Percentiles rank a stretch among this genome's conserved stretches.
Conservation (phyloP, 208 protist genomes). For the Trypanosoma conorhini region DNA sequence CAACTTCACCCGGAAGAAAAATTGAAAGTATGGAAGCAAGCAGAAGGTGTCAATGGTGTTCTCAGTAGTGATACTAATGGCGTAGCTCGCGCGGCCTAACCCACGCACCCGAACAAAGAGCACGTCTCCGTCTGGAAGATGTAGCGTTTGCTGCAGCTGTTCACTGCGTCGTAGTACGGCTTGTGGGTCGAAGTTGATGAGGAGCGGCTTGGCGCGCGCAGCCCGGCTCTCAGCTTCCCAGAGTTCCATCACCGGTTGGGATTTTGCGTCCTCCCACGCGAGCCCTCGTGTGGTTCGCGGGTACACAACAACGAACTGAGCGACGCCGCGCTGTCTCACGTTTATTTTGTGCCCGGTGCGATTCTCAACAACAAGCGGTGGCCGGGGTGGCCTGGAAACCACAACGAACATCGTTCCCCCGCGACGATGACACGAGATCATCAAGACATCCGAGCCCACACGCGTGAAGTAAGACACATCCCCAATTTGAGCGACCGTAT, state of each 20-base stretch:
- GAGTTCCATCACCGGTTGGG: constrained; percentile 34
- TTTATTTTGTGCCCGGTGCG: constrained; percentile 55
- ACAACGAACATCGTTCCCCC: constrained; percentile 60
- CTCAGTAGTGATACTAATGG: constrained; percentile 72
- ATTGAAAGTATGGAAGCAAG: constrained; percentile 63
- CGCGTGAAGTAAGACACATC: constrained; percentile 42
- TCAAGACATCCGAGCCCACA: constrained; percentile 48
- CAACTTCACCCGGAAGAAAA: constrained; percentile 48
- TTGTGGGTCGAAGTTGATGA: constrained; percentile 71
- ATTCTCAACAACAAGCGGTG: constrained; percentile 79
- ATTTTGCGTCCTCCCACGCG: constrained; percentile 54
- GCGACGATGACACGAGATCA: constrained; percentile 39
- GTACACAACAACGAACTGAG: constrained; percentile 40
- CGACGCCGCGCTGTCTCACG: constrained; percentile 43
- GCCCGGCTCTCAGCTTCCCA: constrained; percentile 25
- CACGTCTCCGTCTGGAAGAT: constrained; percentile 37
- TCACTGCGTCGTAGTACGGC: constrained; percentile 28
- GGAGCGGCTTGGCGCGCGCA: constrained; percentile 7
- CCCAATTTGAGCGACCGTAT: constrained; percentile 33
- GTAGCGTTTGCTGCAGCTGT: constrained; percentile 36
- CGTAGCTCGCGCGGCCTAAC: constrained; percentile 63
- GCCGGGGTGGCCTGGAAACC: constrained; percentile 41
- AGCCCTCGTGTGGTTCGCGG: constrained; percentile 57
- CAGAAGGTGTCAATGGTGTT: constrained; percentile 61
- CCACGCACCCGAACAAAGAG: constrained; percentile 75